Percentiles rank a stretch among this genome's conserved stretches.
Conservation (phyloP, 495 filamentous ascomycete genomes). For the Talaromyces stipitatus region DNA sequence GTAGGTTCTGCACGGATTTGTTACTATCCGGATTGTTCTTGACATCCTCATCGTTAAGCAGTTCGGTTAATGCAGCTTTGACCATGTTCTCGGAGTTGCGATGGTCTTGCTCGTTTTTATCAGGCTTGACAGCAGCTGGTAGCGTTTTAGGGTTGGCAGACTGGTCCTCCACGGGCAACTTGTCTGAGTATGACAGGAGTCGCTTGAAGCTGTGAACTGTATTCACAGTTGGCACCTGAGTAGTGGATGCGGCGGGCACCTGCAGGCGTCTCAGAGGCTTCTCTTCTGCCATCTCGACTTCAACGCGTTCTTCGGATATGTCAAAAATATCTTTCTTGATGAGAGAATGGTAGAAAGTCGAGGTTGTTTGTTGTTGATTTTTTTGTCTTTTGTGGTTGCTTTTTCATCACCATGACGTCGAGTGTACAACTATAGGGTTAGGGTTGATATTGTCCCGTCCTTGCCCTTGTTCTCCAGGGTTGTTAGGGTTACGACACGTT, state of each 20-base stretch:
- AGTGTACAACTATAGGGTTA: neutral
- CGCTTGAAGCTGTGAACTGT: neutral
- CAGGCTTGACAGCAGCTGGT: neutral
- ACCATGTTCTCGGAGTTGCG: conserved; percentile 2
- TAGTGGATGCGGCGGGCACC: neutral
- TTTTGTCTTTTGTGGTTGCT: neutral
- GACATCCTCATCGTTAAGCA: conserved; percentile 1
- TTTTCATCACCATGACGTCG: conserved; percentile 1
- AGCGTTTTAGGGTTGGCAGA: neutral
- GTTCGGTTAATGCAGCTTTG: neutral
- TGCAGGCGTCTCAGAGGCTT: neutral
- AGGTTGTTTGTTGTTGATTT: neutral
- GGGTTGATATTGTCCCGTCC: neutral
- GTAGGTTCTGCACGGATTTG: neutral
- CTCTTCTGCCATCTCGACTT: neutral
- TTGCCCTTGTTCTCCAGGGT: too few species aligned
- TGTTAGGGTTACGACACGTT: neutral
- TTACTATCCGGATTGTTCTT: neutral
- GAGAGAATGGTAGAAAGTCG: neutral
- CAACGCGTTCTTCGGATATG: too few species aligned
- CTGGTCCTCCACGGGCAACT: neutral
- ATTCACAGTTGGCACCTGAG: neutral
- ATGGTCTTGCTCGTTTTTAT: neutral
- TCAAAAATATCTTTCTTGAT: too few species aligned
- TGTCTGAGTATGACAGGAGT: neutral